Evolutionary conservation across 805 yeast genomes (phyloP).

Genomic region (Starmerella riodocensis): DNA sequence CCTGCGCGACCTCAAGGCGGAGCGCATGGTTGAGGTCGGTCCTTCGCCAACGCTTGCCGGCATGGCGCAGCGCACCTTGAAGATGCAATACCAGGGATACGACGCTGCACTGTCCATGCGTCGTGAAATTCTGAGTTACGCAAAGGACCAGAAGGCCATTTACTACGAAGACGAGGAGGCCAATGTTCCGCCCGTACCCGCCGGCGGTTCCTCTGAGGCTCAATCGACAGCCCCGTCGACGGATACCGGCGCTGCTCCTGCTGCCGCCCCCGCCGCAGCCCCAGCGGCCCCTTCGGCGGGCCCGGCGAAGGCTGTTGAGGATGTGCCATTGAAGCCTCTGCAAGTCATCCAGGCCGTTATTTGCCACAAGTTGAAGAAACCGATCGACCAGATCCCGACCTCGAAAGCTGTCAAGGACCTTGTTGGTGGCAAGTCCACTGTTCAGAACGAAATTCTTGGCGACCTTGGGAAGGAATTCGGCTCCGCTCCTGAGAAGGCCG

Average conservation of each 20-base stretch:
- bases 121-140: slow-evolving; percentile 89
- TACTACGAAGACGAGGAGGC: slow-evolving; percentile 56
- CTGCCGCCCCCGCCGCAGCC: slow-evolving; percentile 46
- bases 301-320: slow-evolving; percentile 73
- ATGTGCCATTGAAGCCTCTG: slow-evolving; percentile 77
- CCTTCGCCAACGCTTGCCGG: slow-evolving; percentile 98
- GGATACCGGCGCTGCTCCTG: slow-evolving; percentile 44
- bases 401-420: slow-evolving; percentile 90
- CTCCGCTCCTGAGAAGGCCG: slow-evolving; percentile 96
- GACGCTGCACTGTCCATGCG: slow-evolving; percentile 90
- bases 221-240: slow-evolving; percentile 26
- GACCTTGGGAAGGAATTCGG: slow-evolving; percentile 98
- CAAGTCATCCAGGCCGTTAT: slow-evolving; percentile 77
- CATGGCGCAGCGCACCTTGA: slow-evolving; percentile 94
- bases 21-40: slow-evolving; percentile 95
- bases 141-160: slow-evolving; percentile 91
- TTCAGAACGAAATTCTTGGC: slow-evolving; percentile 96
- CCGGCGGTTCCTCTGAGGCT: slow-evolving; percentile 25
- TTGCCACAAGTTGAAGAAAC: slow-evolving; percentile 89
- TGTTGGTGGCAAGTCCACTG: slow-evolving; percentile 97
- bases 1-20: slow-evolving; percentile 84
- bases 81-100: slow-evolving; percentile 90
- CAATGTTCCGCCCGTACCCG: slow-evolving; percentile 24
- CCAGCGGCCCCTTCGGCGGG: slow-evolving; percentile 61
- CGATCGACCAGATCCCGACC: slow-evolving; percentile 72